phyloP scores from a whole-genome alignment of 1,284 basidiomycete species.

The Anthracocystis walkeri region DNA sequence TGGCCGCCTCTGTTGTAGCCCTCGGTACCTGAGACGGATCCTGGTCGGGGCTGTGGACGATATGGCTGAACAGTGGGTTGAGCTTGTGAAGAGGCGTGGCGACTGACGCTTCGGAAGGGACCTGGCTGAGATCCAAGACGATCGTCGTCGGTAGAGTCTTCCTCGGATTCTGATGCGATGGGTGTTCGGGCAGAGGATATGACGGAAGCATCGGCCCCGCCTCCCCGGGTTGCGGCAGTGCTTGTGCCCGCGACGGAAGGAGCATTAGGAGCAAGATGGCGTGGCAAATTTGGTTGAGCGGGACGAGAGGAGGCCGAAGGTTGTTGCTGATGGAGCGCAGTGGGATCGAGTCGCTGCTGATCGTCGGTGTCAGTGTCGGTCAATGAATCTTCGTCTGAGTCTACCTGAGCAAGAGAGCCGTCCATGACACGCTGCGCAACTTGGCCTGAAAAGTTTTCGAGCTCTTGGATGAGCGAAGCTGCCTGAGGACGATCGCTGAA shows the following conservation, averaged over 20 bases:
- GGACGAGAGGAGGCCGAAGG: conserved; percentile 19
- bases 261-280: conserved; percentile 36
- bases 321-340: conserved; percentile 22
- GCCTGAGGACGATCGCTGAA: conserved; percentile 85
- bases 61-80: conserved; percentile 34
- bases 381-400: conserved; percentile 38
- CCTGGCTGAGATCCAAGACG: conserved; percentile 35
- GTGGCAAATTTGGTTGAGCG: conserved; percentile 11
- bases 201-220: conserved; percentile 19
- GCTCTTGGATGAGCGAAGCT: conserved; percentile 80
- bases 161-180: conserved; percentile 38
- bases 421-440: conserved; percentile 77
- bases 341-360: conserved; percentile 46
- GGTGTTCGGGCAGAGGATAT: conserved; percentile 35
- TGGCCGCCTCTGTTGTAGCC: conserved; percentile 20
- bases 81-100: conserved; percentile 22
- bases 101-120: conserved; percentile 23
- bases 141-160: conserved; percentile 33
- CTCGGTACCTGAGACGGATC: conserved; percentile 37
- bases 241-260: conserved; percentile 46
- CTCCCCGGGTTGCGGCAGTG: conserved; percentile 50
- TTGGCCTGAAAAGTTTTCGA: conserved; percentile 82
- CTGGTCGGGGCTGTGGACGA: conserved; percentile 35
- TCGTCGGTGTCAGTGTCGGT: conserved; percentile 36
- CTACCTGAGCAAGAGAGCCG: conserved; percentile 43